Percentiles rank a stretch among this genome's conserved stretches.
Evolutionary conservation across 441 rosid genomes (phyloP).

Genomic region (Omphalea diandra): DNA sequence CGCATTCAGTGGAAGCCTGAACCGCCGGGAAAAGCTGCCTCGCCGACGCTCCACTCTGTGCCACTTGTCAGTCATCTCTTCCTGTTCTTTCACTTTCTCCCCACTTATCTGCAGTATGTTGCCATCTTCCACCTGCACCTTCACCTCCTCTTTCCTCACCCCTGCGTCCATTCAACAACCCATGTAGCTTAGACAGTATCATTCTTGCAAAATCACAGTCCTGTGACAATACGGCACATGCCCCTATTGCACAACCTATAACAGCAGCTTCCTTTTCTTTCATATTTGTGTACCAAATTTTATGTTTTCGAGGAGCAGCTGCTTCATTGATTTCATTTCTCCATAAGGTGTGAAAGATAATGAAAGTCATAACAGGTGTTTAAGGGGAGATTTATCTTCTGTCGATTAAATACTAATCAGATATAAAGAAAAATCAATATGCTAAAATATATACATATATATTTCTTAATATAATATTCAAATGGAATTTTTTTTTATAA

Average conservation of each 20-base stretch:
- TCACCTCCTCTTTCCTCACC: conserved; percentile 29
- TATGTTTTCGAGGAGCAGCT: no score
- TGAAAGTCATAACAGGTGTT: no score
- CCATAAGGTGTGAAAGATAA: no score
- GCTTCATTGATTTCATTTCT: no score
- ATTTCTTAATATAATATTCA: no score
- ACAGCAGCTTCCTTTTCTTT: conserved; percentile 1
- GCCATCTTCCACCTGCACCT: conserved; percentile 19
- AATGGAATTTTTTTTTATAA: no score
- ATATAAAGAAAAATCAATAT: no score
- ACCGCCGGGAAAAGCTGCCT: conserved; percentile 26
- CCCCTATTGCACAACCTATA: conserved; percentile 22
- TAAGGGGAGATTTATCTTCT: no score
- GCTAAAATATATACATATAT: no score
- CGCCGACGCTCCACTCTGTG: conserved; percentile 21
- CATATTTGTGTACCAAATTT: background rate
- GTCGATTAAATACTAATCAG: no score
- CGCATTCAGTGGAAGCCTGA: conserved; percentile 25
- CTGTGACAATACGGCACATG: conserved; percentile 22
- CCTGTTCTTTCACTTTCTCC: background rate
- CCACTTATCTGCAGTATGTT: background rate
- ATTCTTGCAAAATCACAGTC: background rate
- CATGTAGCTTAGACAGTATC: conserved; percentile 9
- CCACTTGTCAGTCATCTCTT: conserved; percentile 25
- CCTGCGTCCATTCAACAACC: conserved; percentile 6